A percentile compares a stretch with the other conserved stretches of the same genome.
Evolutionary conservation across 208 protist genomes (phyloP).

Genomic region (Trypanosoma avium): DNA sequence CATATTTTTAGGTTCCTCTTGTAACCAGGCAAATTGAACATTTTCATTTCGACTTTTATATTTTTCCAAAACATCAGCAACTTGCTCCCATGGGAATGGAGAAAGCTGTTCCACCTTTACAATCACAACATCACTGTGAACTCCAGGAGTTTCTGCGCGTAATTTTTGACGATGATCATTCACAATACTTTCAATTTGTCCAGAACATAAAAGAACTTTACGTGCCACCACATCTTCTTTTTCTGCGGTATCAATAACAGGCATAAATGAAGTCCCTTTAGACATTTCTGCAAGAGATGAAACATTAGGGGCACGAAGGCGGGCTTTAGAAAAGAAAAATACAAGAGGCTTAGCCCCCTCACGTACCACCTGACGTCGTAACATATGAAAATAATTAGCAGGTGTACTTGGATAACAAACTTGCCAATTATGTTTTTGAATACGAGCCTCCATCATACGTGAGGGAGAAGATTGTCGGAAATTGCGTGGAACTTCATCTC

Average conservation of each 20-base stretch:
- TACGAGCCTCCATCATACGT: slow-evolving; percentile 70
- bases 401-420: slow-evolving; percentile 97
- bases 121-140: slow-evolving; percentile 88
- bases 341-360: slow-evolving; percentile 98
- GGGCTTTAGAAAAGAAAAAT: slow-evolving; percentile 93
- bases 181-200: slow-evolving; percentile 98
- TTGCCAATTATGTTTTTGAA: slow-evolving; percentile 88
- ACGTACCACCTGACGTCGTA: slow-evolving; percentile 96
- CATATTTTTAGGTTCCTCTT: slow-evolving; percentile 99
- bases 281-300: slow-evolving; percentile 80
- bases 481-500: slow-evolving; percentile 69
- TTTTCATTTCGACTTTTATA: slow-evolving; percentile 84
- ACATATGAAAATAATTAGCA: slow-evolving; percentile 99
- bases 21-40: slow-evolving; percentile 94
- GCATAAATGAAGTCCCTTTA: slow-evolving; percentile 64
- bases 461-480: slow-evolving; percentile 67
- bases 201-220: slow-evolving; percentile 96
- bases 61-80: slow-evolving; percentile 83
- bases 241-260: slow-evolving; percentile 64
- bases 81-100: slow-evolving; percentile 98
- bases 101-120: slow-evolving; percentile 96
- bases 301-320: slow-evolving; percentile 90
- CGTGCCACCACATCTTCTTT: slow-evolving; percentile 59
- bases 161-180: slow-evolving; percentile 60
- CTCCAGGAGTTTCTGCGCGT: slow-evolving; percentile 46